Percentiles rank a stretch among this genome's conserved stretches.
Conservation (phyloP, 2,329 filamentous ascomycete genomes). For the Neofusicoccum sp. region DNA sequence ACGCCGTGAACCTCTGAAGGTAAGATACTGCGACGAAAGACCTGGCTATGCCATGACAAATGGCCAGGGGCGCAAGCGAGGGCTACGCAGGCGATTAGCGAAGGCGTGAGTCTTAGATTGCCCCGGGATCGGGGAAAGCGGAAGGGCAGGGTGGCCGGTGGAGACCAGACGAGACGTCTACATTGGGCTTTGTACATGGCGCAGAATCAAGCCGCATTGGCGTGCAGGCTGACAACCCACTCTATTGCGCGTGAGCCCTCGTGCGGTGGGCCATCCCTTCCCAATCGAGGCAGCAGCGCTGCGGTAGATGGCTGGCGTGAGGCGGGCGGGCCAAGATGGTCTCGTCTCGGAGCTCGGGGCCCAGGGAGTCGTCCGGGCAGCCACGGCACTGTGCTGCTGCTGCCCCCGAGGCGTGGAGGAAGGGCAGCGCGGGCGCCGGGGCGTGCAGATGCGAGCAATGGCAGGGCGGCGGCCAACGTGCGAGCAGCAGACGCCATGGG, state of each 20-base stretch:
- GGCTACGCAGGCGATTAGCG: conserved; percentile 10
- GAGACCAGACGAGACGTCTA: conserved; percentile 2
- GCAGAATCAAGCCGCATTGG: conserved; percentile 1
- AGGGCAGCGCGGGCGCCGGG: neutral
- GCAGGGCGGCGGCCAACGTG: conserved; percentile 13
- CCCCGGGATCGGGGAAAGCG: conserved; percentile 11
- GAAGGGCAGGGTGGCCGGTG: neutral
- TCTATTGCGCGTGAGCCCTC: neutral
- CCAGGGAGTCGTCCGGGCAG: neutral
- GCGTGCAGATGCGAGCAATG: conserved; percentile 5
- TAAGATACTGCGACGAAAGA: neutral
- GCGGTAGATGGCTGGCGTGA: neutral
- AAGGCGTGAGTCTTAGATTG: conserved; percentile 11
- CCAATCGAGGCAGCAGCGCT: neutral
- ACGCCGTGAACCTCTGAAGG: neutral
- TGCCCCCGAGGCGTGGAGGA: neutral
- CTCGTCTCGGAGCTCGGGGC: conserved; percentile 7
- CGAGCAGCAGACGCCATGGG: conserved; percentile 10
- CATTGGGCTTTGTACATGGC: conserved; percentile 2
- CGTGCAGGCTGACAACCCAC: conserved; percentile 3
- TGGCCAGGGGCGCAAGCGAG: neutral
- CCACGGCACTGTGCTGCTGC: neutral
- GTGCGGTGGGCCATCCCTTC: neutral
- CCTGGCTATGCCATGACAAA: neutral
- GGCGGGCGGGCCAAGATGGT: neutral